Percentiles rank a stretch among this genome's conserved stretches.
phyloP scores from a whole-genome alignment of 306 rosid genomes.

The Acmispon strigosus region DNA sequence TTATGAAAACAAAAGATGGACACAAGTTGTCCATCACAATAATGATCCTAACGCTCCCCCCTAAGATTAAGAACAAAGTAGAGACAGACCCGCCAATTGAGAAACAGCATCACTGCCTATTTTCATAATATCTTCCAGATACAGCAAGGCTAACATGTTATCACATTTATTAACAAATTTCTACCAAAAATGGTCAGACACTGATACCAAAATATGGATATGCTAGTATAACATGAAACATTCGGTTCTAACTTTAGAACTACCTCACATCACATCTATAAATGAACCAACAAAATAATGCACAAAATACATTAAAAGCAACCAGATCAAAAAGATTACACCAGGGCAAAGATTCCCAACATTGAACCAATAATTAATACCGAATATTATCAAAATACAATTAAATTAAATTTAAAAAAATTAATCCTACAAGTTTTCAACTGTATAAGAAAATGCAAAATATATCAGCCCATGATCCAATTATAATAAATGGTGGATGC shows the following conservation, averaged over 20 bases:
- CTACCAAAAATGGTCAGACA: not conserved
- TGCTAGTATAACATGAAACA: conserved; percentile 1
- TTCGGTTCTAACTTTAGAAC: not conserved
- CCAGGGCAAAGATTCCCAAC: conserved; percentile 9
- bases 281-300: not conserved
- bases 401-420: not conserved
- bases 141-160: not conserved
- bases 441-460: not conserved
- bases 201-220: not conserved
- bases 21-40: no score
- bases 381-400: conserved; percentile 7
- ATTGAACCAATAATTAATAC: not conserved
- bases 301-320: not conserved
- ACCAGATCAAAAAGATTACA: not conserved
- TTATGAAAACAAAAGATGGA: no score
- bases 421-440: not conserved
- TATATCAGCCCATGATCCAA: not conserved
- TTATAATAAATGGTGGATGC: conserved; percentile 4
- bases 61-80: not conserved
- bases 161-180: not conserved
- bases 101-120: not conserved
- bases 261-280: not conserved
- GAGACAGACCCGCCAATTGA: not conserved
- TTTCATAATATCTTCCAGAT: not conserved
- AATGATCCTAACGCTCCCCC: not conserved